A percentile compares a stretch with the other conserved stretches of the same genome.
Conservation (phyloP, 192 early-diverging fungal genomes). For the Ambispora gerdemannii region DNA sequence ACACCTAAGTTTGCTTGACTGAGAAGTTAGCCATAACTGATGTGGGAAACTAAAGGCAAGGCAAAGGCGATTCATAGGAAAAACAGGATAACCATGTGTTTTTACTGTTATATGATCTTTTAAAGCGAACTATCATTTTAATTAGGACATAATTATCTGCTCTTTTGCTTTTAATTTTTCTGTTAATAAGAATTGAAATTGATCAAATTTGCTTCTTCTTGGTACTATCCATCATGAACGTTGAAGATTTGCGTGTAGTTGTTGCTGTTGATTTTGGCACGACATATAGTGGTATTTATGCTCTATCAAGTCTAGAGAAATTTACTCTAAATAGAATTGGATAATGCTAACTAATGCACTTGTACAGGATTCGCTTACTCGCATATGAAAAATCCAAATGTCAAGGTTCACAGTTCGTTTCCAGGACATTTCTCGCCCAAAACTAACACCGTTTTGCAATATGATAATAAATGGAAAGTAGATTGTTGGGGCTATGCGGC, state of each 20-base stretch:
- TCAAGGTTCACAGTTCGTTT: neutral
- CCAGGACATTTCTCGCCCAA: neutral
- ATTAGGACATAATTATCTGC: no score
- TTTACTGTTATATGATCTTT: no score
- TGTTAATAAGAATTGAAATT: no score
- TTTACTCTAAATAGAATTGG: neutral
- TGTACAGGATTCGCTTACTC: neutral
- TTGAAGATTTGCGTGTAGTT: neutral
- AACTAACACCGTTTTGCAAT: constrained; percentile 5
- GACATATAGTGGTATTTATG: neutral
- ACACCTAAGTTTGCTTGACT: no score
- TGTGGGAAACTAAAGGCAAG: no score
- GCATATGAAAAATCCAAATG: neutral
- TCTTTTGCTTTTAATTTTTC: no score
- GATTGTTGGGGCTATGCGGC: neutral
- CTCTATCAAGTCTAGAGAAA: neutral
- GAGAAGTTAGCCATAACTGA: no score
- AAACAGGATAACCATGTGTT: no score
- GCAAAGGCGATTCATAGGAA: no score
- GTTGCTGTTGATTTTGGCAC: neutral
- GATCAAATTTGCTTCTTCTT: no score
- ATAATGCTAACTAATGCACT: neutral
- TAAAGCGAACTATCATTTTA: no score
- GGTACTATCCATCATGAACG: no score
- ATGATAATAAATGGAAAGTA: constrained; percentile 7